phyloP scores from a whole-genome alignment of 148 eudicot species.

The Pharnaceum exiguum region DNA sequence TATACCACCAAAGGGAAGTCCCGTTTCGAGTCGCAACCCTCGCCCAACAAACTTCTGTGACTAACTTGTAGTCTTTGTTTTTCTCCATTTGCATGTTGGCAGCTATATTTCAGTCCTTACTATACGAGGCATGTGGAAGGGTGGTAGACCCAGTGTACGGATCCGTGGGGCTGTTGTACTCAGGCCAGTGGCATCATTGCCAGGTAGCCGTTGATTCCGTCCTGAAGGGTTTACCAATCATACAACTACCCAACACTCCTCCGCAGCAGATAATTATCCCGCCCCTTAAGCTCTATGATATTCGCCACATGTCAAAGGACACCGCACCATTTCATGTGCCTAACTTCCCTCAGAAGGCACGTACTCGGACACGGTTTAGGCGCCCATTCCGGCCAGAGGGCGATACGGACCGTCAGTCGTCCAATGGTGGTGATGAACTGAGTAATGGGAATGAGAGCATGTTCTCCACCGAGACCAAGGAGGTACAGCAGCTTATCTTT shows the following conservation, averaged over 20 bases:
- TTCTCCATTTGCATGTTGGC: too few species aligned
- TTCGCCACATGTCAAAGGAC: constrained; percentile 37
- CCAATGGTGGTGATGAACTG: constrained; percentile 6
- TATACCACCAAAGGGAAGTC: too few species aligned
- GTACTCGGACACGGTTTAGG: constrained; percentile 10
- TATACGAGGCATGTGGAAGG: constrained; percentile 81
- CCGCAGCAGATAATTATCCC: constrained; percentile 14
- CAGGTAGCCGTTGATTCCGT: constrained; percentile 68
- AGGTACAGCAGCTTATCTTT: background rate
- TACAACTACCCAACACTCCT: constrained; percentile 17
- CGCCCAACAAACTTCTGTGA: too few species aligned
- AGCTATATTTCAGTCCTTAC: constrained; percentile 57
- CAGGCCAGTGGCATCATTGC: constrained; percentile 61
- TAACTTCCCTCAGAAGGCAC: constrained; percentile 2
- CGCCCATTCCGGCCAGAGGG: background rate
- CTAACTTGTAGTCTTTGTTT: too few species aligned
- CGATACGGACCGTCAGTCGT: background rate
- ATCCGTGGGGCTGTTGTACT: constrained; percentile 50
- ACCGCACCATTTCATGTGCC: background rate
- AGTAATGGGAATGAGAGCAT: constrained; percentile 26
- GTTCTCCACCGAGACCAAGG: constrained; percentile 39
- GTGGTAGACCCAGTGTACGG: constrained; percentile 67
- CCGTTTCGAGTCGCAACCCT: too few species aligned
- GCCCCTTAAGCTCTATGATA: constrained; percentile 36
- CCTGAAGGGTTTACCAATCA: constrained; percentile 43